Base-by-base conservation (phyloP, 441 rosid species). In the Daphne laureola region DNA sequence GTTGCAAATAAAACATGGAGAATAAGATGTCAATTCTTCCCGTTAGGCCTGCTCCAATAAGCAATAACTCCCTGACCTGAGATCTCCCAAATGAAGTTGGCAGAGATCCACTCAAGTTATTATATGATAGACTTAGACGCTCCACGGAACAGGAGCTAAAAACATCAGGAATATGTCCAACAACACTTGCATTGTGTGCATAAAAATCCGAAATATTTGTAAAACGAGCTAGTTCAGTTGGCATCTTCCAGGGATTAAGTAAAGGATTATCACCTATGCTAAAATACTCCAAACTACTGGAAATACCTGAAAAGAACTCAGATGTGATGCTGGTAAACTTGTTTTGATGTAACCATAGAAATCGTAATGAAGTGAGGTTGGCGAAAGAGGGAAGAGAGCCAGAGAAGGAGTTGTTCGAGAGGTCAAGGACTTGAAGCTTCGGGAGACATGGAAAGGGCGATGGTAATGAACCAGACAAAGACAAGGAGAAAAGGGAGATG, bases 1-100 rank as follows among this genome's bases (percentile, higher is more conserved):
- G 82, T 12, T 42, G 4, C 65, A 85, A 46, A 14, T 71, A 74
- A 17, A 59, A 51, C 94, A 83, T 80, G 12, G 62, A 53, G 9
- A 86, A 58, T 3, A 86, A 61, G 26, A 85, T 80, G 4, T 73
- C 66, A 14, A 85, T 65, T 23, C 66, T 63, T 14, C 94, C 90
- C 0, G 77, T 55, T 17, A 85, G 56, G 2, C 89, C 89, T 31
- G 36, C 36, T 31, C 36, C 36, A 31, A 8, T 31, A 31, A 31
- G 36, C 36, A 4, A 31, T 31, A 5, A 21, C 1, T 0, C 0
- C 11, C 64, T 83, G 94, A 63, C 83, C 67, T 83, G 27, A 86
- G 88, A 80, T 16, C 55, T 67, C 0, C 55, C 73, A 0, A 86
- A 48, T 12, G 90, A 79, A 0, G 66, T 27, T 0, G 90, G 94